Base-by-base conservation (phyloP, 305 asterid genomes). In the Solanum hybrid region DNA sequence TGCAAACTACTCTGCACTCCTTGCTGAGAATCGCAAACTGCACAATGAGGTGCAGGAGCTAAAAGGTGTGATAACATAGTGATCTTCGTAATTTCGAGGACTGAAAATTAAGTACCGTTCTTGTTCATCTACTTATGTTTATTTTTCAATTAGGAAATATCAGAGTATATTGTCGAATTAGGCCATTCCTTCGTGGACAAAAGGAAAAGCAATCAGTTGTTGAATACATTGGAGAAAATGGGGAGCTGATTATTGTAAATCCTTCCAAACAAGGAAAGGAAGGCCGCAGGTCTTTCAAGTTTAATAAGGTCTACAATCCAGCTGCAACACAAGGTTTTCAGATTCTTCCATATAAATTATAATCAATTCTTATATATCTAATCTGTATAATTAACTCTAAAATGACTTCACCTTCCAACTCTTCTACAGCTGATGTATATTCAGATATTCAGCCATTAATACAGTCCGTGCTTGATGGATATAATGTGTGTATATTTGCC, bases 401-500 rank as follows among this genome's bases (percentile, higher is more conserved):
- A 36, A 78, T 78, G 4, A 35, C 7, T 79, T 36, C 57, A 79
- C 22, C 86, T 79, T 79, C 61, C 86, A 36, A 79, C 46, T 79
- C 78, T 81, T 89, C 78, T 91, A 92, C 98, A 97, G 99, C 92
- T 84, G 93, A 96, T 90, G 99, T 97, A 28, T 97, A 91, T 90
- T 78, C 92, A 88, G 99, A 97, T 91, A 95, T 94, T 76, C 97
- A 96, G 90, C 97, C 97, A n/a, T 90, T 97, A 88, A 90, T 96
- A 92, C 99, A 95, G 90, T 97, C 99, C 24, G 98, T 96, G 91
- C 92, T 97, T 92, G 99, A 97, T 91, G 99, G 99, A 91, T 97
- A 92, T 87, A 97, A 94, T 76, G 98, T 96, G 3, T 97, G 99
- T 61, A 97, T 97, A 80, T 97, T 97, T 91, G 99, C 99, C 8